phyloP scores from a whole-genome alignment of 495 filamentous ascomycete genomes.

The Aspergillus funiculosus region DNA sequence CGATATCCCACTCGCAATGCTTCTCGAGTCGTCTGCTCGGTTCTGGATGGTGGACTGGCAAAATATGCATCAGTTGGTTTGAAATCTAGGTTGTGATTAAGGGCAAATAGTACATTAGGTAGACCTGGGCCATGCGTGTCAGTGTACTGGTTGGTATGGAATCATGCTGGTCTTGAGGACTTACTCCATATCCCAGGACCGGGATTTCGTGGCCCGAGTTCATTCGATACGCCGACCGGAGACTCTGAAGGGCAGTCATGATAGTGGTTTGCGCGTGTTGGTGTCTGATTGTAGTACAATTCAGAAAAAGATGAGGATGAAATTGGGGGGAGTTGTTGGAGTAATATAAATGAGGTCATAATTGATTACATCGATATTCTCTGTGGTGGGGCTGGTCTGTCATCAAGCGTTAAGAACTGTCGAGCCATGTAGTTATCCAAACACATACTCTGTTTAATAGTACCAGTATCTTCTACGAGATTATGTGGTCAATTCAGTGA shows the following conservation, averaged over 20 bases:
- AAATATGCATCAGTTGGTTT: constrained; percentile 12
- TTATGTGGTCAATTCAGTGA: not conserved
- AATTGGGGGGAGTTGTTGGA: not conserved
- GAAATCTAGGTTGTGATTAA: not conserved
- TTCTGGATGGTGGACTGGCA: constrained; percentile 45
- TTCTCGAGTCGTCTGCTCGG: constrained; percentile 52
- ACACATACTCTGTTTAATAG: too few species aligned
- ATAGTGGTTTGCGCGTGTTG: too few species aligned
- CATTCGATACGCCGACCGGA: constrained; percentile 40
- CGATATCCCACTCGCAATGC: constrained; percentile 67
- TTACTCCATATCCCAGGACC: constrained; percentile 66
- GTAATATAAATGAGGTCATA: constrained; percentile 6
- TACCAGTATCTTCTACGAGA: too few species aligned
- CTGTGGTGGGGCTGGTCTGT: constrained; percentile 1
- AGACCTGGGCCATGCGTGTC: constrained; percentile 48
- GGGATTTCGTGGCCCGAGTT: constrained; percentile 78
- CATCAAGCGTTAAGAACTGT: too few species aligned
- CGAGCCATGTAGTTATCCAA: too few species aligned
- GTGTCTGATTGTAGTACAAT: not conserved
- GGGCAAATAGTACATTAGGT: constrained; percentile 54
- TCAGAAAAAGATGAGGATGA: not conserved
- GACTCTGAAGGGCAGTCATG: constrained; percentile 26
- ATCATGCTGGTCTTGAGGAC: constrained; percentile 16
- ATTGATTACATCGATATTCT: not conserved
- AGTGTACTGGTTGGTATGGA: not conserved